Base-by-base conservation (phyloP, 2,329 filamentous ascomycete species). In the Uncinocarpus reesii region DNA sequence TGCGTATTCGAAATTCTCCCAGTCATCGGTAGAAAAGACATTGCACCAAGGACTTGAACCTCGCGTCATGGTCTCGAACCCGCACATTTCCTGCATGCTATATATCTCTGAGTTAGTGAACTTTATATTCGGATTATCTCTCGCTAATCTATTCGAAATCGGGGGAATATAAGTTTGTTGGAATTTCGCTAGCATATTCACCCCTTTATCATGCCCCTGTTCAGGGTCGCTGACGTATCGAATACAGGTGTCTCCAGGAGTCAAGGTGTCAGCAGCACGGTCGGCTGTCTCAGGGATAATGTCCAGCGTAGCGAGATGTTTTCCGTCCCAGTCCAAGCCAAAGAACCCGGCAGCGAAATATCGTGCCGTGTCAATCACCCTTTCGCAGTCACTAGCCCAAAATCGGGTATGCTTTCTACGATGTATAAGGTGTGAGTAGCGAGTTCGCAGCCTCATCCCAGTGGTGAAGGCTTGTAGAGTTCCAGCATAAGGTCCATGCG, bases 21-120 rank as follows among this genome's bases (percentile, higher is more conserved):
- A 78, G 40, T 79, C 76, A 1, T 72, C 60, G 26, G 65, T 63
- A 0, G 70, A 74, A 58, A 80, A 80, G 7, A 78, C 66, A 47
- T 72, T 61, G 53, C 76, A 80, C 76, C 76, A 80, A 4, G 67
- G 66, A 57, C 74, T 78, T 18, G 60, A 63, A 5, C 76, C 77
- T 49, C 72, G 68, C 0, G 72, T 71, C 2, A 74, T 69, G 0
- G 67, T 75, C 59, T 80, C 77, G 53, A 79, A 80, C 1, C 74
- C 77, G 57, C 77, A 80, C 65, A 79, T 72, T 54, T 79, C 75
- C 58, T 79, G 77, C 77, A 80, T 79, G 50, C 71, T 67, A 55
- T 73, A 80, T 31, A 79, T 60, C 47, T 79, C 75, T 2, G 64
- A 56, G 38, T 70, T 64, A 0, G 61, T 65, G 48, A 77, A 68